Evolutionary conservation across 331 rosid genomes (phyloP).

Genomic region (Acacia pycnantha): DNA sequence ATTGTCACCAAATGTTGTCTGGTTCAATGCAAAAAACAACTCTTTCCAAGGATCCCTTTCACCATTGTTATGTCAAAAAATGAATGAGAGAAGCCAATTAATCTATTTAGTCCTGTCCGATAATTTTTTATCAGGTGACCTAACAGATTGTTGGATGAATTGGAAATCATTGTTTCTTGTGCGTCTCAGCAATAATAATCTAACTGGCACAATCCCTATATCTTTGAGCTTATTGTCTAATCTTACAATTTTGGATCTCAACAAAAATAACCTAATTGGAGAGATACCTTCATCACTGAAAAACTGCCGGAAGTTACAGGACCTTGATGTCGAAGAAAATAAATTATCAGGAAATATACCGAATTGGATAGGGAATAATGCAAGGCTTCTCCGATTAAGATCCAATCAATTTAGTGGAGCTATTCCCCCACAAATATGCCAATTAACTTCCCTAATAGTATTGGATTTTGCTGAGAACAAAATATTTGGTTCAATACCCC

Average conservation of each 20-base stretch:
- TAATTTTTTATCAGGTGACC: not conserved
- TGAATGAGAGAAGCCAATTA: not conserved
- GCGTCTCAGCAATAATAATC: not conserved
- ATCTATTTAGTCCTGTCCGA: not conserved
- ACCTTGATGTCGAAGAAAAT: not conserved
- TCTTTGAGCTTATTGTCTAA: not conserved
- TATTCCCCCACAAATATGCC: not conserved
- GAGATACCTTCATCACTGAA: not conserved
- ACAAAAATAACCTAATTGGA: not conserved
- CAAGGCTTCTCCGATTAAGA: not conserved
- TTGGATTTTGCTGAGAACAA: not conserved
- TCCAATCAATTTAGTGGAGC: not conserved
- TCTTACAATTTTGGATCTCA: not conserved
- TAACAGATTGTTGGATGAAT: not conserved
- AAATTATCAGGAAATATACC: not conserved
- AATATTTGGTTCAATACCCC: conserved; percentile 22
- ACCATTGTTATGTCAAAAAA: too few species aligned
- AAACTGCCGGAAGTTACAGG: not conserved
- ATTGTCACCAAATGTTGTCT: not conserved
- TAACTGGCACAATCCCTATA: conserved; percentile 2
- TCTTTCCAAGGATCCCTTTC: not conserved
- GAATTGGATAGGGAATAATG: not conserved
- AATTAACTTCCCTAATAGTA: not conserved
- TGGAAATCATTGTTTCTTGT: not conserved
- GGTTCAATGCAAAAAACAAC: not conserved